Base-by-base conservation (phyloP, 2,329 filamentous ascomycete genomes). In the Whalleya microplaca region DNA sequence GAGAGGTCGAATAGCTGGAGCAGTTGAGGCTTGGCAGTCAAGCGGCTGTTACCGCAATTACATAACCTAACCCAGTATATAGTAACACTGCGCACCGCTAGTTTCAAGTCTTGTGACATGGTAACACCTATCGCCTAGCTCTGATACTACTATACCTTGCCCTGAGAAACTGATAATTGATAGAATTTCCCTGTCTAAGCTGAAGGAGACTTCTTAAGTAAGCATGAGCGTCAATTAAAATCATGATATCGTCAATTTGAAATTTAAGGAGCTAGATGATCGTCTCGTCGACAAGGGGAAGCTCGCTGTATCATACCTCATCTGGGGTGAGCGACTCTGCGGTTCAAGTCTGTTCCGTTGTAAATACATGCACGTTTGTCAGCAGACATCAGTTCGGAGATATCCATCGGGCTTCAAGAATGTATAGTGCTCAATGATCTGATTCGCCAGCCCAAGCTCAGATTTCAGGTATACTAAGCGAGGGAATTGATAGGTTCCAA, bases 291-390 rank as follows among this genome's bases (percentile, higher is more conserved):
- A 27, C 45, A 53, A 50, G 29, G 51, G 55, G 41, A 49, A 37
- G 21, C 47, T 62, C 60, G 60, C 55, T 40, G 47, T 49, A 58
- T 62, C 8, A 55, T 53, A 47, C 60, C 60, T 46, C 16, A 52
- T 62, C 58, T 37, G 49, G 57, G 8, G 20, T 41, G 49, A 52
- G 42, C 47, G 56, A 46, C 21, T 51, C 41, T 51, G 19, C 16
- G 8, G n/a, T 21, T n/a, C 42, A 18, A 18, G 16, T 51, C 48
- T 23, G 18, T 10, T 44, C 9, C 21, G 9, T 19, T 8, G 42
- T 44, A 44, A 19, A n/a, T 44, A 7, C 20, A 21, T 14, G 27
- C 42, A 10, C 21, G 9, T 20, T 12, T 21, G 42, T 21, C 42
- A 44, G 42, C 42, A 20, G 42, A 5, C 8, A 21, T 12, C 42